These are phyloP conservation scores for Eruca vesicaria DNA, from an alignment of 441 rosid species.

Conservation along the genomic window DNA sequence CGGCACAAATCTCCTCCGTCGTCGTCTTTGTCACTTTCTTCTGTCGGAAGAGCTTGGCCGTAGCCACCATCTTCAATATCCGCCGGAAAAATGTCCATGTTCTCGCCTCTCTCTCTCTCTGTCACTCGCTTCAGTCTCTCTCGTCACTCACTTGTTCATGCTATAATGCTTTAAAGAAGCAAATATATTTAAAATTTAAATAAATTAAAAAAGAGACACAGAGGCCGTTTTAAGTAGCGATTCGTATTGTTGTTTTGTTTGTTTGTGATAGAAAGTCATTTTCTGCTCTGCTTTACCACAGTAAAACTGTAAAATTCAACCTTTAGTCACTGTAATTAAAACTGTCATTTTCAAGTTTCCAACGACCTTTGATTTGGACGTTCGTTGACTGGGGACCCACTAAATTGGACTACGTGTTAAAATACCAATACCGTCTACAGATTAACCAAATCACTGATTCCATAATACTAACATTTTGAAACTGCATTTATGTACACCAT, in stretches of 20 bases:
- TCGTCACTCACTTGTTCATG: not conserved
- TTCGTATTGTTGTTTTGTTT: not conserved
- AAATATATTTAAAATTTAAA: not conserved
- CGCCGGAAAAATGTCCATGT: constrained; percentile 4
- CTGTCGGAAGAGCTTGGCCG: not conserved
- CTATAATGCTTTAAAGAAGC: constrained; percentile 2
- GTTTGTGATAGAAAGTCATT: not conserved
- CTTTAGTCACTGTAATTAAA: not conserved
- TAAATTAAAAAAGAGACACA: not conserved
- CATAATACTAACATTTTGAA: not conserved
- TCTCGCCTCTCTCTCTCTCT: not conserved
- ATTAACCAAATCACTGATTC: not conserved
- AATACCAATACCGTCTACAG: too few relatives aligned
- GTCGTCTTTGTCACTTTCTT: not conserved
- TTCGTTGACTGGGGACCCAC: not conserved
- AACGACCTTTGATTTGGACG: not conserved
- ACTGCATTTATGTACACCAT: too few relatives aligned
- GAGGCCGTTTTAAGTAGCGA: constrained; percentile 1
- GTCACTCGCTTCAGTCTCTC: not conserved
- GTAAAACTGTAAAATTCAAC: not conserved
- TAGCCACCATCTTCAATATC: not conserved
- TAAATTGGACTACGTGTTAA: not conserved
- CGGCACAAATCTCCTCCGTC: constrained; percentile 17
- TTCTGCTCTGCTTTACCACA: not conserved
- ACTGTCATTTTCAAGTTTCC: not conserved